phyloP scores from a whole-genome alignment of 805 yeast genomes.

The Pachysolen tannophilus region DNA sequence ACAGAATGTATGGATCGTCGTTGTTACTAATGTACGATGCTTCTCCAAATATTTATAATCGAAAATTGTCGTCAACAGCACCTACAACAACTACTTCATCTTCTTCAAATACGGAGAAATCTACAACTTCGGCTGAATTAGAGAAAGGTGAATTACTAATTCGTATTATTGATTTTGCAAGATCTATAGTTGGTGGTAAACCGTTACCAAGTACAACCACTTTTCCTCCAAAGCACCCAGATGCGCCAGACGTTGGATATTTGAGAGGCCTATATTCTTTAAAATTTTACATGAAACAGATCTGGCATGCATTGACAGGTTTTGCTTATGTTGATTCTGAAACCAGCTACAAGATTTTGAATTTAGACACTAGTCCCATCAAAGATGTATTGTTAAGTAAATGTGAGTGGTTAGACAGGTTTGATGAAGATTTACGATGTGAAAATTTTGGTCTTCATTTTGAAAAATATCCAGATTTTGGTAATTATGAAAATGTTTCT shows the following conservation, averaged over 20 bases:
- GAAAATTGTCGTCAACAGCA: too few species aligned
- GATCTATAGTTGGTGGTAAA: slow-evolving; percentile 68
- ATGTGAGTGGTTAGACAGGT: slow-evolving; percentile 27
- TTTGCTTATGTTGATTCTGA: slow-evolving; percentile 21
- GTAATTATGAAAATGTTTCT: slow-evolving; percentile 20
- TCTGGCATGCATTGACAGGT: slow-evolving; percentile 51
- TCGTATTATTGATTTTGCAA: slow-evolving; percentile 94
- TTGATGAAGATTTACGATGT: slow-evolving; percentile 18
- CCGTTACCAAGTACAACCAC: slow-evolving; percentile 33
- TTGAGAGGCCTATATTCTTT: slow-evolving; percentile 74
- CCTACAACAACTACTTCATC: too few species aligned
- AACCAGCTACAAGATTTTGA: too few species aligned
- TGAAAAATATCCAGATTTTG: slow-evolving; percentile 15
- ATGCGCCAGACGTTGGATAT: slow-evolving; percentile 72
- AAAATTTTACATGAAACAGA: slow-evolving; percentile 51
- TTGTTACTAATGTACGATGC: slow-evolving; percentile 81
- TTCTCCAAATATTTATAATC: slow-evolving; percentile 12
- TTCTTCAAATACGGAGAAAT: slow-evolving; percentile 7
- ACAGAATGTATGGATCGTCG: slow-evolving; percentile 88
- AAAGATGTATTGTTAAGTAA: slow-evolving; percentile 11
- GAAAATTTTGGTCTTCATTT: slow-evolving; percentile 18
- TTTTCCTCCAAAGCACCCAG: slow-evolving; percentile 66
- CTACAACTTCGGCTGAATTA: neutral
- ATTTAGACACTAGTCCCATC: slow-evolving; percentile 10
- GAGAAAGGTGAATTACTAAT: slow-evolving; percentile 27